phyloP scores from a whole-genome alignment of 768 basidiomycete species.

The Sporobolomyces pararoseus region DNA sequence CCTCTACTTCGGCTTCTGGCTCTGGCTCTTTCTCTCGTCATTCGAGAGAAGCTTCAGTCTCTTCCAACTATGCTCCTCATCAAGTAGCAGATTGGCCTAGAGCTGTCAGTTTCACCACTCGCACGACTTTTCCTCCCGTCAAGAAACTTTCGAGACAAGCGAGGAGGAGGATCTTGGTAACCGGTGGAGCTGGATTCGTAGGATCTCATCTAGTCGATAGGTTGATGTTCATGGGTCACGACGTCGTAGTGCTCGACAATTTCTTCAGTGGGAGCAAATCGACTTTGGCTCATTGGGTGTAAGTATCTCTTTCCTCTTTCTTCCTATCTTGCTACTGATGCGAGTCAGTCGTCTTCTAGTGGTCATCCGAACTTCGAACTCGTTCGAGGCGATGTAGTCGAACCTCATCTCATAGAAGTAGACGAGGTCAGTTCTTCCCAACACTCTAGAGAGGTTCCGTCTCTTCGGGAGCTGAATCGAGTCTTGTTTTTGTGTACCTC shows the following conservation, averaged over 20 bases:
- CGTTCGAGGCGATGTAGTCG: conserved; percentile 93
- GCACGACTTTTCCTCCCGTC: conserved; percentile 83
- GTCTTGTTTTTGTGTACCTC: too few species aligned
- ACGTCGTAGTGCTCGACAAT: conserved; percentile 80
- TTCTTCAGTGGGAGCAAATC: conserved; percentile 98
- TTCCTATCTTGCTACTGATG: background rate
- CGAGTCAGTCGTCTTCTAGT: too few species aligned
- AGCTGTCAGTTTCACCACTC: conserved; percentile 74
- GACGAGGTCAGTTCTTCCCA: conserved; percentile 57
- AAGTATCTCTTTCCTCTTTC: background rate
- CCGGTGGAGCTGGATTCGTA: conserved; percentile 98
- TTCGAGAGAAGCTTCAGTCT: conserved; percentile 69
- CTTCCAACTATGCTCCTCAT: conserved; percentile 63
- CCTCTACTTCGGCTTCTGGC: too few species aligned
- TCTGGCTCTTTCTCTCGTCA: conserved; percentile 22
- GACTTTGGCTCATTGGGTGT: conserved; percentile 87
- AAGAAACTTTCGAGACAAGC: conserved; percentile 70
- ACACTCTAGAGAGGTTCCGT: too few species aligned
- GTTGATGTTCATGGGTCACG: conserved; percentile 91
- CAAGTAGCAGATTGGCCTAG: conserved; percentile 24
- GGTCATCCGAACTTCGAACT: conserved; percentile 99
- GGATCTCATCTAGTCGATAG: conserved; percentile 95
- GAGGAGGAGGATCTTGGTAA: conserved; percentile 87
- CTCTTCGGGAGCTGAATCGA: too few species aligned
- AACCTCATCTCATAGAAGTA: conserved; percentile 97